These are phyloP conservation scores for Hibiscus syriacus DNA, from an alignment of 345 rosid species.

Conservation along the genomic window DNA sequence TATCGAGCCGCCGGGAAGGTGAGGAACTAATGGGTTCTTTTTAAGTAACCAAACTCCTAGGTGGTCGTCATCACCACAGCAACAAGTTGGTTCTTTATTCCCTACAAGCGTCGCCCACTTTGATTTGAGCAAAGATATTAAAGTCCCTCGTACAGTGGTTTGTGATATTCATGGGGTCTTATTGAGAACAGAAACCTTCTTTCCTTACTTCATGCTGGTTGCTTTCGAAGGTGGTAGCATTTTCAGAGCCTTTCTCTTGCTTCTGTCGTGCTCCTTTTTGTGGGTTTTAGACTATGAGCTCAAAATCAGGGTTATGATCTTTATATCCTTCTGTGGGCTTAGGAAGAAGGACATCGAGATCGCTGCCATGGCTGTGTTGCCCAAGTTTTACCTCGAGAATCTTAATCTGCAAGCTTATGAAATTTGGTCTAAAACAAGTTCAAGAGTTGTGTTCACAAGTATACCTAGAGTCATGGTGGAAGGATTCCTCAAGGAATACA, in stretches of 20 bases:
- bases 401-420: conserved; percentile 52
- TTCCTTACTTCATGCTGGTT: conserved; percentile 92
- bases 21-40: no score
- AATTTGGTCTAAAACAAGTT: conserved; percentile 31
- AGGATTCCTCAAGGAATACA: conserved; percentile 59
- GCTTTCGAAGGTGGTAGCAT: conserved; percentile 90
- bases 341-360: conserved; percentile 43
- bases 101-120: conserved; percentile 38
- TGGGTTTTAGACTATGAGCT: conserved; percentile 48
- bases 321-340: conserved; percentile 75
- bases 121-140: conserved; percentile 11
- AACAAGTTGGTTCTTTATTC: conserved; percentile 21
- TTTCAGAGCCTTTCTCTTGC: conserved; percentile 51
- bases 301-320: conserved; percentile 49
- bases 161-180: conserved; percentile 64
- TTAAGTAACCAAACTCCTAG: no score
- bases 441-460: conserved; percentile 57
- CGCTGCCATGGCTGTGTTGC: conserved; percentile 73
- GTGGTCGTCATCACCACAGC: conserved; percentile 20
- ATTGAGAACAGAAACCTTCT: conserved; percentile 48
- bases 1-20: conserved; percentile 54
- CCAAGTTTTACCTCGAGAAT: conserved; percentile 86
- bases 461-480: conserved; percentile 84
- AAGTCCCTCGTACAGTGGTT: conserved; percentile 31
- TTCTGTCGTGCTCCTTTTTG: conserved; percentile 50